phyloP scores from a whole-genome alignment of 2,329 filamentous ascomycete species.

The Ascochyta pisi region DNA sequence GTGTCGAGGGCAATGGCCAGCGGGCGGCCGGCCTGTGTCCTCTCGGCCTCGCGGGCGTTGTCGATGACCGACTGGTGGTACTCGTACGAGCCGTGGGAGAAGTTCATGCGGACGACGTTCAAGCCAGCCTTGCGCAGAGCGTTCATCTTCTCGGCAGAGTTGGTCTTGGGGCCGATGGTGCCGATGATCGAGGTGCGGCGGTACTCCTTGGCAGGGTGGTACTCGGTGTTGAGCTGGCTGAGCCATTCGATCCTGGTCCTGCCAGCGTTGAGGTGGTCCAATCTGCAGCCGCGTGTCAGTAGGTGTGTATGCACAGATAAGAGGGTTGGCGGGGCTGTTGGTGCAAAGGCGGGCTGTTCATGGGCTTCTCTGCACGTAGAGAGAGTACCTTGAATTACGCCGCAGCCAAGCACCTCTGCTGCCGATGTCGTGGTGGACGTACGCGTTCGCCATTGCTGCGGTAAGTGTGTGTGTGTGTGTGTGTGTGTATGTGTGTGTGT shows the following conservation, averaged over 20 bases:
- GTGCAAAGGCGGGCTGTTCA: constrained; percentile 7
- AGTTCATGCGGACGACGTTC: constrained; percentile 99
- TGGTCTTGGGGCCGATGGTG: constrained; percentile 99
- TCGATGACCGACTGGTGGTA: constrained; percentile 99
- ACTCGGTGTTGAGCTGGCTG: constrained; percentile 85
- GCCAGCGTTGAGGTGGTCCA: constrained; percentile 77
- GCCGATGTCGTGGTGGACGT: constrained; percentile 49
- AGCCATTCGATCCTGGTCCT: constrained; percentile 76
- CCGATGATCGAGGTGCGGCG: constrained; percentile 98
- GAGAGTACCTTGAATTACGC: constrained; percentile 13
- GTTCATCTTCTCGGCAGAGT: constrained; percentile 97
- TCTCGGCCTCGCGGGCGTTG: constrained; percentile 88
- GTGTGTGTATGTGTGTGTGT: no score
- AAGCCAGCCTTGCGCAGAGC: constrained; percentile 87
- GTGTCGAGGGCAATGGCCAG: constrained; percentile 92
- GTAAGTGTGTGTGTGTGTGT: constrained; percentile 12
- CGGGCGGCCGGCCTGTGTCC: constrained; percentile 77
- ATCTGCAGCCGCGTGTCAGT: constrained; percentile 26
- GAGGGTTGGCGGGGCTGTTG: constrained; percentile 1
- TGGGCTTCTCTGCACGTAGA: constrained; percentile 7
- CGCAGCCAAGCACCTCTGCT: constrained; percentile 13
- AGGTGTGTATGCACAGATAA: neutral
- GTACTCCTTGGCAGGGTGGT: constrained; percentile 85
- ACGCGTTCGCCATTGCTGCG: constrained; percentile 69
- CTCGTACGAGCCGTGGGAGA: constrained; percentile 91